Evolutionary conservation across 139 green algal species (phyloP).

Genomic region (Zygnema cylindricum): DNA sequence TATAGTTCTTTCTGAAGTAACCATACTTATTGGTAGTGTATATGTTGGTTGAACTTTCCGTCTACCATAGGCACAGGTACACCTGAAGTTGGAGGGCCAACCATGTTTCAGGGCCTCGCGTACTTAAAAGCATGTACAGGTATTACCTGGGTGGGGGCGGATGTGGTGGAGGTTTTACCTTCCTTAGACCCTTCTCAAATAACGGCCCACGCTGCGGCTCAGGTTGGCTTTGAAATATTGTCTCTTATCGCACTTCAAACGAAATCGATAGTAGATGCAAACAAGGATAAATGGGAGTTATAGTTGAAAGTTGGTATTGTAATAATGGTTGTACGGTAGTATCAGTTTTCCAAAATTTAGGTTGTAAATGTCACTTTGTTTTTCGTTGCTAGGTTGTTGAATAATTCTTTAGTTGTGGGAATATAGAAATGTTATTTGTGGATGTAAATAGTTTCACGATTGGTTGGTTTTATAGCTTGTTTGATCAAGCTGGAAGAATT

Average conservation of each 20-base stretch:
- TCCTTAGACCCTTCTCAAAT: conserved; percentile 38
- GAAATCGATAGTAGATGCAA: too few species aligned
- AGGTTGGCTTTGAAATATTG: conserved; percentile 31
- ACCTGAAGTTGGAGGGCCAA: conserved; percentile 31
- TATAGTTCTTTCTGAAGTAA: too few species aligned
- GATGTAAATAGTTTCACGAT: too few species aligned
- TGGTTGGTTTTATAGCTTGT: too few species aligned
- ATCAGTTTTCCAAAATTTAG: background rate
- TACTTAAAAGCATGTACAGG: conserved; percentile 21
- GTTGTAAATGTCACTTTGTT: background rate
- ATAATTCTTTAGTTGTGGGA: too few species aligned
- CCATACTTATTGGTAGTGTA: too few species aligned
- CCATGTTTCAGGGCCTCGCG: conserved; percentile 9
- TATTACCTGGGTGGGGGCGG: conserved; percentile 34
- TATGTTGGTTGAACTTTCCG: too few species aligned
- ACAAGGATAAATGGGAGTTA: background rate
- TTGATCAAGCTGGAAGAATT: too few species aligned
- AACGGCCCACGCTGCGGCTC: conserved; percentile 31
- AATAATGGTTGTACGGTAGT: background rate
- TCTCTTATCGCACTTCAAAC: conserved; percentile 23
- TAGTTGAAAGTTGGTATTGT: background rate
- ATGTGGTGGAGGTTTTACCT: conserved; percentile 49
- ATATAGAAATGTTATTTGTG: too few species aligned
- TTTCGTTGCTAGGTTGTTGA: background rate
- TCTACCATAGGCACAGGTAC: conserved; percentile 32